Evolutionary conservation across 1,139 yeast species (phyloP).

Genomic region (Zhuliangozyma parablackwelliae): DNA sequence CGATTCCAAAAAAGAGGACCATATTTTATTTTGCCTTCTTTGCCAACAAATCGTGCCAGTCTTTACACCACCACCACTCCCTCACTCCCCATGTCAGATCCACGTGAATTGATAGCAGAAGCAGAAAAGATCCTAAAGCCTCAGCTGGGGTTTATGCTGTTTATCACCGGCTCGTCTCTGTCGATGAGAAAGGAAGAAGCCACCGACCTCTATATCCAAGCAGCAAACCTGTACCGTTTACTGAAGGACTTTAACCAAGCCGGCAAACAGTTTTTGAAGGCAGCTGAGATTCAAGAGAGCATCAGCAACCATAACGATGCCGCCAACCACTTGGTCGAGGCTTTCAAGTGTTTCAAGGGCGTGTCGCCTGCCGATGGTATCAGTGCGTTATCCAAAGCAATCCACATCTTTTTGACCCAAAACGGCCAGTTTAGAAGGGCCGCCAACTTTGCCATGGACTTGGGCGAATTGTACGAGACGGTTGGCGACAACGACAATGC

Average conservation of each 20-base stretch:
- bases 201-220: constrained; percentile 81
- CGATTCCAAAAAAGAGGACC: not conserved
- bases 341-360: constrained; percentile 78
- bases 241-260: constrained; percentile 69
- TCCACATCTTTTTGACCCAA: constrained; percentile 71
- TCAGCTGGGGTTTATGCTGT: constrained; percentile 68
- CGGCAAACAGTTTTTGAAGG: constrained; percentile 79
- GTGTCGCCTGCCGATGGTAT: constrained; percentile 78
- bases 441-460: constrained; percentile 87
- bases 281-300: constrained; percentile 73
- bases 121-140: constrained; percentile 52
- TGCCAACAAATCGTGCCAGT: too few species aligned
- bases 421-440: constrained; percentile 96
- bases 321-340: constrained; percentile 85
- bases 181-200: constrained; percentile 82
- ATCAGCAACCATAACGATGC: constrained; percentile 86
- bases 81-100: constrained; percentile 29
- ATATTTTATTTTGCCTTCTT: not conserved
- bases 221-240: constrained; percentile 81
- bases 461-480: constrained; percentile 81
- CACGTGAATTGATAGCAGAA: constrained; percentile 36
- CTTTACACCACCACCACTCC: not conserved
- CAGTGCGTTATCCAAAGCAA: constrained; percentile 69
- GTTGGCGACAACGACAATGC: constrained; percentile 67
- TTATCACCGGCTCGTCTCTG: constrained; percentile 67